Percentiles rank a stretch among this genome's conserved stretches.
phyloP scores from a whole-genome alignment of 768 basidiomycete species.

The Mycena crocata region DNA sequence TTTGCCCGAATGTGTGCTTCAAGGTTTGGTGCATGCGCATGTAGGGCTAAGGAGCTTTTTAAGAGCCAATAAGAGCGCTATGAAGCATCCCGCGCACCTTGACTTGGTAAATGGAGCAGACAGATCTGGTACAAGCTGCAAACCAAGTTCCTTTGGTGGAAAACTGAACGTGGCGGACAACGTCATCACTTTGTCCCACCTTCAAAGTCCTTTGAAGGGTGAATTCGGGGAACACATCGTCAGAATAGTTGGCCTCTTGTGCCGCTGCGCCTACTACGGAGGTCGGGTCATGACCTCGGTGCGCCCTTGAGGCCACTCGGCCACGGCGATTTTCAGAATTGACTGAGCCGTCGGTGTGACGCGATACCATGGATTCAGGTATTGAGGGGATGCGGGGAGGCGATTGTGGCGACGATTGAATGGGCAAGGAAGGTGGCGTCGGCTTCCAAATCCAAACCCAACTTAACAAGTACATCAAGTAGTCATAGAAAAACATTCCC shows the following conservation, averaged over 20 bases:
- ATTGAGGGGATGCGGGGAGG: neutral
- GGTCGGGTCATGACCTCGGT: neutral
- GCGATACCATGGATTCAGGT: neutral
- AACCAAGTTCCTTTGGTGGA: slow-evolving; percentile 23
- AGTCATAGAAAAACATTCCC: slow-evolving; percentile 15
- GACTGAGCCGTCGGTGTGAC: neutral
- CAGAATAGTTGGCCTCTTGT: slow-evolving; percentile 17
- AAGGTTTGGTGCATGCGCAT: slow-evolving; percentile 13
- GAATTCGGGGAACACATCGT: slow-evolving; percentile 18
- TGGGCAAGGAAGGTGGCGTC: slow-evolving; percentile 16
- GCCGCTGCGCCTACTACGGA: neutral
- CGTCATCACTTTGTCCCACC: neutral
- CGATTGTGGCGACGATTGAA: neutral
- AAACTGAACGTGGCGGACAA: slow-evolving; percentile 20
- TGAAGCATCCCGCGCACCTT: neutral
- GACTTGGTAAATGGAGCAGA: slow-evolving; percentile 22
- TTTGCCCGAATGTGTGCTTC: slow-evolving; percentile 21
- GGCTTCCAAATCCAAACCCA: slow-evolving; percentile 25
- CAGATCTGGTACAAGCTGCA: slow-evolving; percentile 21
- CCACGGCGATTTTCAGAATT: neutral
- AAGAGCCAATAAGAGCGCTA: neutral
- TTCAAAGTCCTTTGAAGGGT: neutral
- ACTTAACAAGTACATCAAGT: slow-evolving; percentile 6
- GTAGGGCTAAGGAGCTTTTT: slow-evolving; percentile 7
- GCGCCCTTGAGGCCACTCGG: no score